Base-by-base conservation (phyloP, 768 basidiomycete species). In the Russula sp. region DNA sequence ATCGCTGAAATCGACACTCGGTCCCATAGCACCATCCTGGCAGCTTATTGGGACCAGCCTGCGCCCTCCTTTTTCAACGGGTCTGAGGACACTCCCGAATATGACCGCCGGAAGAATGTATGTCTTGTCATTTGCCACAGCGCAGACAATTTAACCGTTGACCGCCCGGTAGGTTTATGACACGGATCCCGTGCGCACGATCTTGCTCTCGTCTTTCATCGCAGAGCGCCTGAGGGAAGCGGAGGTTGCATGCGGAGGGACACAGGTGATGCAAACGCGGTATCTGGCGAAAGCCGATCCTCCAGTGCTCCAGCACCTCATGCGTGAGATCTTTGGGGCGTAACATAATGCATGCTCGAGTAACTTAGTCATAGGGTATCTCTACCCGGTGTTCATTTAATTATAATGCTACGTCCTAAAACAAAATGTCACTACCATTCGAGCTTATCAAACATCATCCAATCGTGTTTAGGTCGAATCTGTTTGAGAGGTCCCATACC, bases 31-130 rank as follows among this genome's bases (percentile, higher is more conserved):
- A 69, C 77, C 38, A 79, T 76, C 49, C 76, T 90, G 10, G 76
- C 78, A 26, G 78, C 85, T 22, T 87, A 81, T 69, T 93, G 92
- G 92, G 90, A 91, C 67, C 73, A 84, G 59, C 79, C 87, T 2
- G 85, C 87, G 14, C 69, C 73, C 9, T 77, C 81, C 2, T 87
- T 83, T 70, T 90, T 83, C 70, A 80, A 82, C 44, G 81, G 80
- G n/a, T 82, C 83, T 11, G 81, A 89, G 73, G 86, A 81, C 9
- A 92, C 89, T 1, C 78, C 84, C 7, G 93, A 95, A 73, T 87
- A 87, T 67, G 76, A 80, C n/a, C 88, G 93, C 36, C 84, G 91
- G 49, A 84, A 86, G 76, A 76, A 77, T 62, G 93, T 94, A 72
- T 40, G 82, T 75, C 3, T 68, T 46, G 30, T 38, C 32, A 57